Conservation (phyloP, 192 early-diverging fungal genomes). For the Podochytrium sp. region DNA sequence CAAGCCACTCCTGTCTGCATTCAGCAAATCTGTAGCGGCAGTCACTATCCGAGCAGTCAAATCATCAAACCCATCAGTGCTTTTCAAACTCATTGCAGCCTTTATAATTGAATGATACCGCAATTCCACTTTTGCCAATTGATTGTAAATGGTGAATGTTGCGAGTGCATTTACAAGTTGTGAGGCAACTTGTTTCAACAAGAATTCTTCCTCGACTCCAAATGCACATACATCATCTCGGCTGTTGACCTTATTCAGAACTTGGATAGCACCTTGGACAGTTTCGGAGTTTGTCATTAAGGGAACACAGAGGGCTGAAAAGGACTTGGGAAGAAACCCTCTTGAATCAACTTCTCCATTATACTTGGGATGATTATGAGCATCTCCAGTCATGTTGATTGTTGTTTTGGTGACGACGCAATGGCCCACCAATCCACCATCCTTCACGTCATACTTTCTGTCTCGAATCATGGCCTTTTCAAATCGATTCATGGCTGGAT, state of each 20-base stretch:
- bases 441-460: neutral
- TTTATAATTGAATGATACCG: conserved; percentile 3
- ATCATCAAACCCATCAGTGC: neutral
- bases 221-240: neutral
- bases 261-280: conserved; percentile 14
- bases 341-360: conserved; percentile 5
- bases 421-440: conserved; percentile 12
- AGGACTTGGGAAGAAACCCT: neutral
- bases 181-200: conserved; percentile 7
- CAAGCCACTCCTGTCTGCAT: conserved; percentile 11
- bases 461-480: conserved; percentile 23
- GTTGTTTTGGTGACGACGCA: neutral
- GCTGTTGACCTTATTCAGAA: conserved; percentile 13
- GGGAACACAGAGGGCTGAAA: conserved; percentile 16
- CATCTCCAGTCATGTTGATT: conserved; percentile 6
- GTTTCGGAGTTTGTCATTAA: neutral
- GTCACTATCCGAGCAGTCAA: neutral
- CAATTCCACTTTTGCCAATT: neutral
- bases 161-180: neutral
- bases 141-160: neutral
- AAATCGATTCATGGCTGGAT: neutral
- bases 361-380: neutral
- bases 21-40: neutral
- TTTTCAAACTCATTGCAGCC: neutral
- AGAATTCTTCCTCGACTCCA: conserved; percentile 7